Evolutionary conservation across 1,139 yeast genomes (phyloP), one percentile per base, ranked within the genome.

Genomic region (Lodderomyces parapsilosis): DNA sequence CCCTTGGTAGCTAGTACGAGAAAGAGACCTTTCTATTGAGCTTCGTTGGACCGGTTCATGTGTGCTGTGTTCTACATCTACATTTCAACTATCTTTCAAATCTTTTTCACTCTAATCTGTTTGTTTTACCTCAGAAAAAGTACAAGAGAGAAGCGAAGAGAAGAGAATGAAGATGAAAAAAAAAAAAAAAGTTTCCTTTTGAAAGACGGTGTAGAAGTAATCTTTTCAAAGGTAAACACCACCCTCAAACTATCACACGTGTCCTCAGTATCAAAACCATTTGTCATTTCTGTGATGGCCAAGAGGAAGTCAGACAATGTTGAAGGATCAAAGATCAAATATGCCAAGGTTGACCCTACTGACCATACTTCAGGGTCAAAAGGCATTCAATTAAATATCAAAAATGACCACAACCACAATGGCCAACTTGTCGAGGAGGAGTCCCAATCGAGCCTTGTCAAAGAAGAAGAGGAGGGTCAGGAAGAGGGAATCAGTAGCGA

Each of bases 401-500:
- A 13, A 9, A 24, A 23, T 36, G 19, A 35, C 28, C 8, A 25
- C 4, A 13, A 23, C 4, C 17, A 27, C 17, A 24, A 36, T n/a
- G 38, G 31, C 3, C 36, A 33, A 2, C 10, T 19, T 19, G 7
- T 25, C 10, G 40, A 38, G 27, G 40, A n/a, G n/a, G n/a, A n/a
- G n/a, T n/a, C n/a, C n/a, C n/a, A n/a, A 31, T 14, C 15, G 3
- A 4, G 9, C 15, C 9, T 10, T 3, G 42, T 32, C 28, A 38
- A 37, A 25, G 44, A 42, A 32, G 39, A 24, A n/a, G 41, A 40
- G 17, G 25, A 17, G 14, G 43, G 32, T 11, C 43, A 19, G 5
- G 44, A 32, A 11, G 40, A 40, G 6, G 36, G 43, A 11, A 44
- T 13, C 7, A 42, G 39, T 6, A 55, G 43, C n/a, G 47, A 47